These are phyloP conservation scores for Yamadazyma siamensis DNA, from an alignment of 1,139 yeast genomes.

Conservation along the genomic window DNA sequence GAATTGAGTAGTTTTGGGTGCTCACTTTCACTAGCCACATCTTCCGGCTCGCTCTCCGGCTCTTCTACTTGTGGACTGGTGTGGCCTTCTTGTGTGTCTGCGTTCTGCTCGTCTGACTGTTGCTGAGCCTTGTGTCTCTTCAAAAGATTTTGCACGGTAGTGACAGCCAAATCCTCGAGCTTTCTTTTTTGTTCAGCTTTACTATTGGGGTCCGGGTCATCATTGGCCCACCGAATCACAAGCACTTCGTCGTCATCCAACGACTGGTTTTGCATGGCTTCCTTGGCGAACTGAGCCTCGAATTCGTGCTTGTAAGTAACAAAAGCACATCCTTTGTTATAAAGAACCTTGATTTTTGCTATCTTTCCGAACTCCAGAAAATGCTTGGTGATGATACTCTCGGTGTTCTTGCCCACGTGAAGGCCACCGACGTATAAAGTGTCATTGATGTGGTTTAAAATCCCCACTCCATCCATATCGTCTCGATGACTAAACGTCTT, in stretches of 20 bases:
- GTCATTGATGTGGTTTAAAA: conserved; percentile 64
- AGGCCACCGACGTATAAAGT: conserved; percentile 80
- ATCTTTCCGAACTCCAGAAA: conserved; percentile 79
- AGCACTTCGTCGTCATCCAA: conserved; percentile 62
- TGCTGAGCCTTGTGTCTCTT: conserved; percentile 4
- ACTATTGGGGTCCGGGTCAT: conserved; percentile 78
- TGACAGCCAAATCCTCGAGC: conserved; percentile 32
- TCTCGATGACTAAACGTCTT: conserved; percentile 79
- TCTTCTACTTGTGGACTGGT: conserved; percentile 5
- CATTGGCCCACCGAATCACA: conserved; percentile 83
- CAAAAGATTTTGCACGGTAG: conserved; percentile 31
- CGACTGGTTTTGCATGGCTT: conserved; percentile 84
- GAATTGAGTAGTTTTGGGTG: conserved; percentile 3
- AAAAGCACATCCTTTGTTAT: conserved; percentile 71
- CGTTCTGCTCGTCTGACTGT: conserved; percentile 5
- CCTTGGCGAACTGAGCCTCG: conserved; percentile 91
- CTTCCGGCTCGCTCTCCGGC: conserved; percentile 2
- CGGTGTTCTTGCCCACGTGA: conserved; percentile 26
- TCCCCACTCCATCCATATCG: conserved; percentile 94
- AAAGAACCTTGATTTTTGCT: conserved; percentile 62
- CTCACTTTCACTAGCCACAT: background rate
- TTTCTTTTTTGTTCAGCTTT: conserved; percentile 46
- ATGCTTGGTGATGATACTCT: conserved; percentile 35
- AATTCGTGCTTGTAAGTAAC: conserved; percentile 65
- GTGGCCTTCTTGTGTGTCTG: background rate